Conservation (phyloP, 805 yeast genomes). For the Ogataea saltuana region DNA sequence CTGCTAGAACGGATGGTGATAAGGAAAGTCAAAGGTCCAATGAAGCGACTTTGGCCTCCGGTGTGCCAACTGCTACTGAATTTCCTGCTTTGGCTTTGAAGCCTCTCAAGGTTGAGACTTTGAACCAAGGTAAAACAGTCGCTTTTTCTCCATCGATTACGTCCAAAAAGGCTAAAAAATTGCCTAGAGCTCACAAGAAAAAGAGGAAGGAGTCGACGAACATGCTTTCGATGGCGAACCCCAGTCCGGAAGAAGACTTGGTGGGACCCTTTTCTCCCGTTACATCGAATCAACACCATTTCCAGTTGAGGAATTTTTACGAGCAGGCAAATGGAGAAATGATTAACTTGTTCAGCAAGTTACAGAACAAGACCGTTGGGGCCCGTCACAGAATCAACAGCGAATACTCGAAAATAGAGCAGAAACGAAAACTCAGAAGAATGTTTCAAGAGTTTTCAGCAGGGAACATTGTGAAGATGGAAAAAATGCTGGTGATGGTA, state of each 20-base stretch:
- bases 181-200: neutral
- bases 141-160: conserved; percentile 18
- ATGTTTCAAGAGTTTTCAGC: conserved; percentile 38
- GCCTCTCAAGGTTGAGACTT: neutral
- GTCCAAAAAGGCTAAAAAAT: neutral
- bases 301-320: conserved; percentile 17
- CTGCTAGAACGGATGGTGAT: neutral
- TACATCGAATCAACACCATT: conserved; percentile 1
- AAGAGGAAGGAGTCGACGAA: neutral
- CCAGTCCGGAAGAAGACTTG: conserved; percentile 13
- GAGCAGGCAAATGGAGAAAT: conserved; percentile 22
- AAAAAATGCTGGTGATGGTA: conserved; percentile 61
- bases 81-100: neutral
- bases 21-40: conserved; percentile 4
- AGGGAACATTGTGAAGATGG: conserved; percentile 68
- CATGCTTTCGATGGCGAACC: conserved; percentile 11
- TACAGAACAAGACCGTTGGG: conserved; percentile 28
- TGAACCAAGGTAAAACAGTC: conserved; percentile 12
- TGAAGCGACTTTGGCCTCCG: conserved; percentile 8
- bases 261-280: neutral
- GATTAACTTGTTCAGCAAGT: conserved; percentile 20
- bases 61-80: conserved; percentile 1
- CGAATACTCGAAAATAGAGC: conserved; percentile 23
- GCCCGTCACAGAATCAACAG: conserved; percentile 22
- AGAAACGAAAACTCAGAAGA: conserved; percentile 25